phyloP scores from a whole-genome alignment of 163 green algal genomes.

The Prototheca wickerhamii region DNA sequence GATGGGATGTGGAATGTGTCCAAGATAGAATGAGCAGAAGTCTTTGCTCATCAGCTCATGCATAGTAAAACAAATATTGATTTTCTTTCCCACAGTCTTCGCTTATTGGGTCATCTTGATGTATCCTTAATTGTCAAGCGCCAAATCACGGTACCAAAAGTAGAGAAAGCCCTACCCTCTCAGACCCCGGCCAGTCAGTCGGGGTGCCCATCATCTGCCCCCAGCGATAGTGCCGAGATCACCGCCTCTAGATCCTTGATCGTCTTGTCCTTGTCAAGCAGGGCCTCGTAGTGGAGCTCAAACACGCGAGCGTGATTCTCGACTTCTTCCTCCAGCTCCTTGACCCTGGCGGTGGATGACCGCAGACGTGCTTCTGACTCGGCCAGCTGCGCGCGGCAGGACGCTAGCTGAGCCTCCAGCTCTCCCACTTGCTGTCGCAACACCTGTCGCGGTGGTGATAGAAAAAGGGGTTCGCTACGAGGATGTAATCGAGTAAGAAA shows the following conservation, averaged over 20 bases:
- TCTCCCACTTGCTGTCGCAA: constrained; percentile 14
- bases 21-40: too few relatives aligned
- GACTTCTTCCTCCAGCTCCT: constrained; percentile 8
- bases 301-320: constrained; percentile 20
- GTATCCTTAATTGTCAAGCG: too few relatives aligned
- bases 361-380: constrained; percentile 7
- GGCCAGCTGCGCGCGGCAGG: constrained; percentile 4
- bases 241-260: constrained; percentile 15
- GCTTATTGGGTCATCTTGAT: too few relatives aligned
- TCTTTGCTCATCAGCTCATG: too few relatives aligned
- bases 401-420: constrained; percentile 12
- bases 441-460: constrained; percentile 1
- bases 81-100: too few relatives aligned
- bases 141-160: too few relatives aligned
- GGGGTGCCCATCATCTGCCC: background rate
- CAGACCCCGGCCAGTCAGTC: too few relatives aligned
- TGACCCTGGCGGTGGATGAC: constrained; percentile 2
- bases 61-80: too few relatives aligned
- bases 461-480: background rate
- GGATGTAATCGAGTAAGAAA: background rate
- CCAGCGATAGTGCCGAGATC: constrained; percentile 14
- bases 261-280: constrained; percentile 20
- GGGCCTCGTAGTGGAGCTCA: constrained; percentile 23
- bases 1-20: too few relatives aligned
- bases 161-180: too few relatives aligned